Evolutionary conservation across 805 yeast species (phyloP), one percentile per base, ranked within the genome.

Genomic region (Kuraishia cidri): DNA sequence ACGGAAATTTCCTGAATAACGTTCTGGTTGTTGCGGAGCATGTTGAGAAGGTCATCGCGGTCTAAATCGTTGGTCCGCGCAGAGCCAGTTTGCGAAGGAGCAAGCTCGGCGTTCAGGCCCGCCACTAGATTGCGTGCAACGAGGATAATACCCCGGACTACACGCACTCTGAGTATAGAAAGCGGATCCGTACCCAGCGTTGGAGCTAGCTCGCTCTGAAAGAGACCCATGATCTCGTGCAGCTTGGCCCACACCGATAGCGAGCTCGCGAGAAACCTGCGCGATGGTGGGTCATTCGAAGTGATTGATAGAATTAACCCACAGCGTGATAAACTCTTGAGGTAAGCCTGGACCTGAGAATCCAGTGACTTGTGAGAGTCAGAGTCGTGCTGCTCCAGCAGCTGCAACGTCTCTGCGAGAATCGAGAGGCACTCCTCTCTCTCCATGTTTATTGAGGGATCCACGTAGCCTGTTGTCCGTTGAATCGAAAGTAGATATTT

Each of bases 161-260:
- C n/a, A 8, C 32, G 13, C 12, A 22, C n/a, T 12, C 31, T 12
- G 6, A 16, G 14, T 6, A 28, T 20, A 8, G 31, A 18, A 9
- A 28, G 14, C 24, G 12, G 12, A 17, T 28, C 31, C 17, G n/a
- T n/a, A 9, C 13, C 13, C 8, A 4, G 9, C 6, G 16, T 12
- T 11, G 18, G 12, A 6, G n/a, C n/a, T n/a, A 22, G 20, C n/a
- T 8, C 9, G 12, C 13, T 19, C 14, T 14, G 16, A 16, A 29
- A 29, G 13, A 24, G 10, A 12, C 37, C 37, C 5, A 38, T 24
- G n/a, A 27, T 32, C 16, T 44, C 43, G 15, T 33, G 33, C 22
- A 39, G 29, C 15, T 43, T 43, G 6, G 46, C 20, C 48, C 50
- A 46, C 6, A 47, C 38, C 5, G 48, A 42, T 3, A 44, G 32